These are phyloP conservation scores for Trypanosoma lewisi DNA, from an alignment of 208 protist species.

Conservation along the genomic window DNA sequence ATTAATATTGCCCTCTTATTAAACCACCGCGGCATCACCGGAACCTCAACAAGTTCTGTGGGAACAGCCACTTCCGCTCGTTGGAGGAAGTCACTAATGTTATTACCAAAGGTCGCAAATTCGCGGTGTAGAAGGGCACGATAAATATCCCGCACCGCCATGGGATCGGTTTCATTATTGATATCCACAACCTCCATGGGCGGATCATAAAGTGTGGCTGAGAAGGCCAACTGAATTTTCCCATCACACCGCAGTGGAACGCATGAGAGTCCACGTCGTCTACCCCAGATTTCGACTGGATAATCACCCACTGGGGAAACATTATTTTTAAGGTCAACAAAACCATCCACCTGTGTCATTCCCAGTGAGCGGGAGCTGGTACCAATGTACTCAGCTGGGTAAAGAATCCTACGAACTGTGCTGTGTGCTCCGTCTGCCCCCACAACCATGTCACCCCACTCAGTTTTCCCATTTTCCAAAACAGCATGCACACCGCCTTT, in stretches of 20 bases:
- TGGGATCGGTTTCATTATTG: constrained; percentile 30
- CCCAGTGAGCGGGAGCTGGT: constrained; percentile 63
- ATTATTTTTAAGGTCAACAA: constrained; percentile 33
- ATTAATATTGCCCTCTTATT: constrained; percentile 85
- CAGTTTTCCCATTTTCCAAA: constrained; percentile 65
- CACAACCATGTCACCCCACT: constrained; percentile 90
- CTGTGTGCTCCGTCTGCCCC: constrained; percentile 87
- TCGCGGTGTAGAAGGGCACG: constrained; percentile 45
- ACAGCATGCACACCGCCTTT: constrained; percentile 83
- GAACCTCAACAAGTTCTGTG: constrained; percentile 77
- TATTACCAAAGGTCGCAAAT: constrained; percentile 51
- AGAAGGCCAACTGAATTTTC: constrained; percentile 58
- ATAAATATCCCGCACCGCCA: constrained; percentile 47
- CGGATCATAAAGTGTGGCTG: constrained; percentile 61
- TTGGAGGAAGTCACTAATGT: constrained; percentile 35
- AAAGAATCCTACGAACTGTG: constrained; percentile 74
- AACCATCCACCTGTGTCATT: constrained; percentile 82
- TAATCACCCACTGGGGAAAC: constrained; percentile 40
- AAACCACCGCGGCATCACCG: constrained; percentile 88
- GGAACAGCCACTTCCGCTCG: constrained; percentile 58
- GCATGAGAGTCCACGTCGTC: constrained; percentile 33
- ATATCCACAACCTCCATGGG: constrained; percentile 60
- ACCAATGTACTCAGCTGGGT: constrained; percentile 71
- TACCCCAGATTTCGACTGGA: constrained; percentile 72
- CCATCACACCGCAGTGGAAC: constrained; percentile 46